Conservation (phyloP, 2,329 filamentous ascomycete species). For the Hypoxylon sp. region DNA sequence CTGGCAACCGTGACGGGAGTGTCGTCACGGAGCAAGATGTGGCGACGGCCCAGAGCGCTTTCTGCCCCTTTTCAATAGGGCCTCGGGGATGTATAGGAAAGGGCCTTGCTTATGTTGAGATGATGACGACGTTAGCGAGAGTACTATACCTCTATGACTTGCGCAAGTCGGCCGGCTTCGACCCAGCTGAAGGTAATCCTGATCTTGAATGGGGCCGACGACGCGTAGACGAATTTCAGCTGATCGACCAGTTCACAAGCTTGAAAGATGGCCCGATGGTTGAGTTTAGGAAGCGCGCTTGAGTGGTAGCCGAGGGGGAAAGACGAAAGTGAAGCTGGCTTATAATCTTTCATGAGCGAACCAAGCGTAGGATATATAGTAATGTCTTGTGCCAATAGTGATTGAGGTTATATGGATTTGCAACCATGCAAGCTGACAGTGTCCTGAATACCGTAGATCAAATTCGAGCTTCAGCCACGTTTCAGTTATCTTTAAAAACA, state of each 20-base stretch:
- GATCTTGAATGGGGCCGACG: constrained; percentile 69
- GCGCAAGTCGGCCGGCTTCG: constrained; percentile 65
- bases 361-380: background rate
- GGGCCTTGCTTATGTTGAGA: constrained; percentile 76
- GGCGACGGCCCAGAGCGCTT: constrained; percentile 74
- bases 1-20: constrained; percentile 51
- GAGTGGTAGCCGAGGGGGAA: background rate
- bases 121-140: constrained; percentile 74
- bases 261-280: constrained; percentile 79
- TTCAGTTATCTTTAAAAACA: background rate
- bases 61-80: constrained; percentile 81
- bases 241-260: constrained; percentile 81
- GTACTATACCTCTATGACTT: constrained; percentile 75
- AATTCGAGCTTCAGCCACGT: background rate
- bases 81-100: constrained; percentile 81
- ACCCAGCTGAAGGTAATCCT: constrained; percentile 67
- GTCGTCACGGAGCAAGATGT: constrained; percentile 66
- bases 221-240: constrained; percentile 74
- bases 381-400: constrained; percentile 1
- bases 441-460: background rate
- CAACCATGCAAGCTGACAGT: constrained; percentile 2
- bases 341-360: constrained; percentile 1
- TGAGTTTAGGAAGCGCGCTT: constrained; percentile 66
- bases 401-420: background rate
- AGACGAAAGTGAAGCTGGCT: background rate